Evolutionary conservation across 441 rosid genomes (phyloP), one percentile per base, ranked within the genome.

Genomic region (Mallotus japonicus): DNA sequence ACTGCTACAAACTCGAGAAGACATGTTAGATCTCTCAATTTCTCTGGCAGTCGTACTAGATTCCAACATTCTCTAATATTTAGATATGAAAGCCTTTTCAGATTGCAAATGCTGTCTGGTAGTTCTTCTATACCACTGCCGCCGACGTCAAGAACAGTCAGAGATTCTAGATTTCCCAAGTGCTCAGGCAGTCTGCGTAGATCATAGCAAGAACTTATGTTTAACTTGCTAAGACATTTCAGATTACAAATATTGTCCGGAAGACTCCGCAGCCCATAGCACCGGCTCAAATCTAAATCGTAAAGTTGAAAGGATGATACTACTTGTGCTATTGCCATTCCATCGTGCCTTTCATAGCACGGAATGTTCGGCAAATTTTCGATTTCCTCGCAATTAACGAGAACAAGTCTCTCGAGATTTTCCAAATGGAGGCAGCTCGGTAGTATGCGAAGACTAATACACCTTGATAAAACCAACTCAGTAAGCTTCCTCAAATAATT

Each of bases 21-120:
- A 24, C 0, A 24, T 24, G 28, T 24, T 24, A 24, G 28, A 24
- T 24, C 28, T 24, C 0, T 24, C 28, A 24, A 24, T 24, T 24
- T 24, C 28, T 24, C 28, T 2, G 2, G 28, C 28, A 24, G 28
- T 24, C 28, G 58, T 62, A 28, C 77, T 59, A 55, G 79, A 49
- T 50, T 56, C 67, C 19, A 59, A 64, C 17, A 80, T 68, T 57
- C 74, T 49, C 56, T 42, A 61, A 15, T 76, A 56, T 8, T 8
- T 28, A 49, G 2, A 3, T 2, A 4, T 7, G 2, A 14, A 16
- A 66, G 16, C 50, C 50, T 0, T 14, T 63, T 5, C 14, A 42
- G 0, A 71, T 78, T 13, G 50, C 28, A 24, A 24, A 24, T 24
- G 28, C 28, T 24, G 28, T 24, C 28, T 24, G 28, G 28, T 24